Conservation (phyloP, 768 basidiomycete species). For the Lentinula aciculospora region DNA sequence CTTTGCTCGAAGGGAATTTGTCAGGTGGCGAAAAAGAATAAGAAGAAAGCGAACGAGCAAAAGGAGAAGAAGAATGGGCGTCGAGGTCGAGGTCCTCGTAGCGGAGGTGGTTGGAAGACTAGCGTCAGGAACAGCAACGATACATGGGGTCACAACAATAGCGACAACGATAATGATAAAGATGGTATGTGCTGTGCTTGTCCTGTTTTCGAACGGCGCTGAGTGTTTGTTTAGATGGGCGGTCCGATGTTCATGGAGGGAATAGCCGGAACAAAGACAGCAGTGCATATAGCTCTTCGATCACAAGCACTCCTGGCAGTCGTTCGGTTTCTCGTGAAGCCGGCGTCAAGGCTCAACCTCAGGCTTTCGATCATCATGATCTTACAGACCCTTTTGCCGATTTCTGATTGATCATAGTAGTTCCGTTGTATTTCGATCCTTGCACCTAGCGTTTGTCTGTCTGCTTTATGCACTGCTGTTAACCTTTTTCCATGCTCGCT, state of each 20-base stretch:
- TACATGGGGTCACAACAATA: too few relatives aligned
- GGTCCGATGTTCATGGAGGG: too few relatives aligned
- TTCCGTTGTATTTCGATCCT: too few relatives aligned
- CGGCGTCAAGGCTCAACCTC: neutral
- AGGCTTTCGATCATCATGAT: neutral
- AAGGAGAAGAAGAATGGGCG: neutral
- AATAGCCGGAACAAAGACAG: neutral
- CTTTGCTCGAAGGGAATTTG: slow-evolving; percentile 2
- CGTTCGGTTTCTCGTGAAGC: neutral
- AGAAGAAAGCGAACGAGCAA: neutral
- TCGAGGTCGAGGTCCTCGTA: neutral
- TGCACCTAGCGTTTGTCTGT: too few relatives aligned
- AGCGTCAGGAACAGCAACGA: neutral
- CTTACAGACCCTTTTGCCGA: neutral
- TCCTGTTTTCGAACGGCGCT: too few relatives aligned
- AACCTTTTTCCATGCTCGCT: too few relatives aligned
- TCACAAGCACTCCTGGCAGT: neutral
- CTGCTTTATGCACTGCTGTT: too few relatives aligned
- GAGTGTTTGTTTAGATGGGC: too few relatives aligned
- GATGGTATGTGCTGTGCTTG: too few relatives aligned
- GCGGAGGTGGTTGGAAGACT: neutral
- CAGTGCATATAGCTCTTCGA: neutral
- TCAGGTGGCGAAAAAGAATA: neutral
- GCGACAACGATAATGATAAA: neutral
- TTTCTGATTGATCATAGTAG: neutral